Percentiles rank a stretch among this genome's conserved stretches.
These are phyloP conservation scores for Hysterangium stoloniferum DNA, from an alignment of 768 basidiomycete species.

Conservation along the genomic window DNA sequence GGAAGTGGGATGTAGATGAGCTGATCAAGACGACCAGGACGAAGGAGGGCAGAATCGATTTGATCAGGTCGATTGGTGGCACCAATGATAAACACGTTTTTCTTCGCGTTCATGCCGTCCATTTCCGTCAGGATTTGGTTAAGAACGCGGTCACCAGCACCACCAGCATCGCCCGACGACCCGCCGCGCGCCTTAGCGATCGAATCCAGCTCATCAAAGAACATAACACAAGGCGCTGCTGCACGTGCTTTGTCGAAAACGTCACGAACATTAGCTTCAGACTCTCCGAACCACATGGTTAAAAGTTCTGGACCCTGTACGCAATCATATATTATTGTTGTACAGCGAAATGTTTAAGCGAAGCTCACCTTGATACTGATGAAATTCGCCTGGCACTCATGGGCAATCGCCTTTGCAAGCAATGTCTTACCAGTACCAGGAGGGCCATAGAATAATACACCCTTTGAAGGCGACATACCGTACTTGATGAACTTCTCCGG, in stretches of 20 bases:
- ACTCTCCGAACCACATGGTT: constrained; percentile 99
- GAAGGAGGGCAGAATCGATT: constrained; percentile 86
- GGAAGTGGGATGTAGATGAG: constrained; percentile 99
- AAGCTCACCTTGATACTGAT: constrained; percentile 85
- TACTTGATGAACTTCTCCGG: constrained; percentile 99
- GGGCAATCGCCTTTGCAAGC: constrained; percentile 97
- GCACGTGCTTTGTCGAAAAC: constrained; percentile 99
- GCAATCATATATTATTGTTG: constrained; percentile 13
- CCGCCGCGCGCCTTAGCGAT: constrained; percentile 96
- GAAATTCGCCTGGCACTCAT: constrained; percentile 99
- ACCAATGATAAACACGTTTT: constrained; percentile 98
- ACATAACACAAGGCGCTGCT: constrained; percentile 99
- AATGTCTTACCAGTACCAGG: constrained; percentile 99
- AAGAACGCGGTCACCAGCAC: constrained; percentile 95
- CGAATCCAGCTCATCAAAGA: constrained; percentile 99
- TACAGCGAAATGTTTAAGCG: background rate
- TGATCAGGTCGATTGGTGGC: constrained; percentile 97
- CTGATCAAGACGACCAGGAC: constrained; percentile 98
- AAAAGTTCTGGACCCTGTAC: constrained; percentile 86
- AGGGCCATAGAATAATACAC: constrained; percentile 99
- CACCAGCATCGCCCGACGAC: constrained; percentile 81
- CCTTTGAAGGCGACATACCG: constrained; percentile 99
- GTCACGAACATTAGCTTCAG: constrained; percentile 98
- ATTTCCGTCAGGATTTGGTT: constrained; percentile 97
- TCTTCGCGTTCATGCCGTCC: constrained; percentile 98